Evolutionary conservation across 139 green algal species (phyloP).

Genomic region (Volvox reticuliferus): DNA sequence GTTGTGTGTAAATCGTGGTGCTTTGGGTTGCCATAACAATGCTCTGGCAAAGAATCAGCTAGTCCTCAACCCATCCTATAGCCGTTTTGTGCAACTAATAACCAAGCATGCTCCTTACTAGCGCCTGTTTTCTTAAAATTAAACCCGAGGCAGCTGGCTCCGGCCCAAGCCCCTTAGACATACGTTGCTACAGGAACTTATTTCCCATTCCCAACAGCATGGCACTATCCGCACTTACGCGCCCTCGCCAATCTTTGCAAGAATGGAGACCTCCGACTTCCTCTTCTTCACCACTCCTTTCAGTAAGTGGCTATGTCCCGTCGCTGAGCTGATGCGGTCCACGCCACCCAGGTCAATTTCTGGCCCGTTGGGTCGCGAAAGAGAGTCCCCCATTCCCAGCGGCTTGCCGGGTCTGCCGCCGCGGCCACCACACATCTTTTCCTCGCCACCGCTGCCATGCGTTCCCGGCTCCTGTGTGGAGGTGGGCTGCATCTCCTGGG

Average conservation of each 20-base stretch:
- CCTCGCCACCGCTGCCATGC: background rate
- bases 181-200: too few species aligned
- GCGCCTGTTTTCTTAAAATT: too few species aligned
- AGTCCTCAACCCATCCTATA: too few species aligned
- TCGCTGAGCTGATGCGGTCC: background rate
- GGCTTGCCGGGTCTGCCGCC: background rate
- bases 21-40: too few species aligned
- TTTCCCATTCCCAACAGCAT: too few species aligned
- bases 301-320: constrained; percentile 26
- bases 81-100: too few species aligned
- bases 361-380: background rate
- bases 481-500: constrained; percentile 49
- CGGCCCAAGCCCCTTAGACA: too few species aligned
- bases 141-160: too few species aligned
- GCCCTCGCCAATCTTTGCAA: constrained; percentile 84
- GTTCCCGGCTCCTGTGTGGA: background rate
- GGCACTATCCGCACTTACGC: constrained; percentile 36
- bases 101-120: too few species aligned
- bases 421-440: background rate
- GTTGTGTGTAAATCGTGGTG: too few species aligned
- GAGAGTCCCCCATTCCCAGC: constrained; percentile 8
- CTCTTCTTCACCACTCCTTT: constrained; percentile 60
- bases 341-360: background rate
- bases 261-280: constrained; percentile 64
- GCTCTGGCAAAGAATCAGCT: too few species aligned